Evolutionary conservation across 208 protist species (phyloP).

Genomic region (Acanthamoeba divionensis): DNA sequence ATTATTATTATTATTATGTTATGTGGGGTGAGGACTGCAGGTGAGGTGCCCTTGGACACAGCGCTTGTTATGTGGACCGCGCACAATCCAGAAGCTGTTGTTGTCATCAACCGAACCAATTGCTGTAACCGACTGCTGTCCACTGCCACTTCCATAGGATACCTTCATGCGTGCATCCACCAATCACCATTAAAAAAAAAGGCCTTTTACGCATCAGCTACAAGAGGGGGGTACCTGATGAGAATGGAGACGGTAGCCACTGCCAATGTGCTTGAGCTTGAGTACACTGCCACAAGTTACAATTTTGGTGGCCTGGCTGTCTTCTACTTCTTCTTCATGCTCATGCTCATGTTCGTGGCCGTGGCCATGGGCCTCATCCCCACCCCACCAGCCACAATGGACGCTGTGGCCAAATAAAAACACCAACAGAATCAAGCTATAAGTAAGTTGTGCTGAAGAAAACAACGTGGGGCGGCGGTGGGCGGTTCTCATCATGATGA

Average conservation of each 20-base stretch:
- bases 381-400: slow-evolving; percentile 32
- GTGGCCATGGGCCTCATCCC: not conserved
- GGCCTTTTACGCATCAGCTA: too few species aligned
- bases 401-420: too few species aligned
- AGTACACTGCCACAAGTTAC: slow-evolving; percentile 76
- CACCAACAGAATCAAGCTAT: too few species aligned
- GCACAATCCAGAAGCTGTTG: slow-evolving; percentile 64
- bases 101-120: not conserved
- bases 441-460: too few species aligned
- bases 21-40: too few species aligned
- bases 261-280: slow-evolving; percentile 67
- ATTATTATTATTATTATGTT: not conserved
- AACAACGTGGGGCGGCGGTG: too few species aligned
- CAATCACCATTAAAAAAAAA: too few species aligned
- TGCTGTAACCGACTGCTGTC: slow-evolving; percentile 79
- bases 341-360: slow-evolving; percentile 41
- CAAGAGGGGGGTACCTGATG: too few species aligned
- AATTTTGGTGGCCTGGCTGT: slow-evolving; percentile 18
- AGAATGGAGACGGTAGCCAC: slow-evolving; percentile 68
- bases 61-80: slow-evolving; percentile 43
- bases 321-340: not conserved
- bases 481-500: too few species aligned
- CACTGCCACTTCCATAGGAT: slow-evolving; percentile 70
- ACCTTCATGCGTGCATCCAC: too few species aligned
- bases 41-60: slow-evolving; percentile 57